Evolutionary conservation across 345 rosid genomes (phyloP).

Genomic region (Tarenaya hassleriana): DNA sequence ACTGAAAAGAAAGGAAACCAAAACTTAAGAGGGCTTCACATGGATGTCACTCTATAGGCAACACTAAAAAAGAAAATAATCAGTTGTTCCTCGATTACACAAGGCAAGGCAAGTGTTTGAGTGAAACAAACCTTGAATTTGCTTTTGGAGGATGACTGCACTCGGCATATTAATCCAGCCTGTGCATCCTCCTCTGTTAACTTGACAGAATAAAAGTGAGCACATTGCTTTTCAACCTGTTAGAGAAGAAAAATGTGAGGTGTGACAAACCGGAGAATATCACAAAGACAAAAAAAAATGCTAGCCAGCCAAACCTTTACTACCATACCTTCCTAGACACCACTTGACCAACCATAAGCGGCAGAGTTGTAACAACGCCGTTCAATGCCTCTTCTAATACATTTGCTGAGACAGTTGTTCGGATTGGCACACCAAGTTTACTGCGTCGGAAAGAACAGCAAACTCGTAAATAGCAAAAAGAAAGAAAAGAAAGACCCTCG

Average conservation of each 20-base stretch:
- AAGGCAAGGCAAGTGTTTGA: conserved; percentile 2
- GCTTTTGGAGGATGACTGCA: conserved; percentile 86
- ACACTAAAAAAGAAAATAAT: background rate
- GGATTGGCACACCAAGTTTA: conserved; percentile 98
- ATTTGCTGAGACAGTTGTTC: conserved; percentile 93
- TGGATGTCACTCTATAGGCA: conserved; percentile 1
- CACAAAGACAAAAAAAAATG: background rate
- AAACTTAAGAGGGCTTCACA: background rate
- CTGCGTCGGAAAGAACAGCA: conserved; percentile 29
- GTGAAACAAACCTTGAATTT: conserved; percentile 76
- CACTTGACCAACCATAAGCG: conserved; percentile 54
- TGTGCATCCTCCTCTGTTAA: conserved; percentile 83
- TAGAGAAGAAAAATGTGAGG: conserved; percentile 22
- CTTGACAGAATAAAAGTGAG: conserved; percentile 81
- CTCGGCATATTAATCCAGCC: conserved; percentile 77
- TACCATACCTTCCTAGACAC: conserved; percentile 66
- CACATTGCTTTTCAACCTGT: conserved; percentile 97
- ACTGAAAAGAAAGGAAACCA: conserved; percentile 41
- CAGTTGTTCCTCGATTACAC: background rate
- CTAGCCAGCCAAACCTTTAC: background rate
- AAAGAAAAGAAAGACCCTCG: conserved; percentile 2
- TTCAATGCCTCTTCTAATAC: conserved; percentile 93
- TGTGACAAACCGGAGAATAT: conserved; percentile 18
- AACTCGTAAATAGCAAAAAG: background rate
- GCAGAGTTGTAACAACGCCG: conserved; percentile 62